Conservation (phyloP, 2,329 filamentous ascomycete species). For the Monilinia vaccinii-corymbosi region DNA sequence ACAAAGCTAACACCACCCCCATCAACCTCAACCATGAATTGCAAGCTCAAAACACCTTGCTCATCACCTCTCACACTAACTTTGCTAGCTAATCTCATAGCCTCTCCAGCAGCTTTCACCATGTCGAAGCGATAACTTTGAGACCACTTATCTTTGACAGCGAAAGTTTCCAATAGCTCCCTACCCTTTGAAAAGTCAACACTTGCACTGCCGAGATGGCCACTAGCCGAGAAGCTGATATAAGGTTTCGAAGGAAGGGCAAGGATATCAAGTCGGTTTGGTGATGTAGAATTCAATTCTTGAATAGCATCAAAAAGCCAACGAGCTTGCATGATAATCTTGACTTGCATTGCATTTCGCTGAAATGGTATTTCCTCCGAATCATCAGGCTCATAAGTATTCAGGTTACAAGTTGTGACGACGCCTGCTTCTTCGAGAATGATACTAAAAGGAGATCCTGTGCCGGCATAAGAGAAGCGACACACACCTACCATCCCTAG, state of each 20-base stretch:
- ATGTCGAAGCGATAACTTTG: conserved; percentile 83
- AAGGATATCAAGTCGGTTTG: conserved; percentile 63
- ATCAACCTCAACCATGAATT: conserved; percentile 92
- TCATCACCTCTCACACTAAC: conserved; percentile 82
- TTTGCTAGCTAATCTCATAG: conserved; percentile 90
- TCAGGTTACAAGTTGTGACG: conserved; percentile 81
- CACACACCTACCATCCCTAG: conserved; percentile 81
- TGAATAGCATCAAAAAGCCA: conserved; percentile 64
- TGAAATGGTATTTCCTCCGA: conserved; percentile 83
- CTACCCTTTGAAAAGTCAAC: conserved; percentile 58
- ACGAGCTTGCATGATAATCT: conserved; percentile 83
- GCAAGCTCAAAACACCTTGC: conserved; percentile 84
- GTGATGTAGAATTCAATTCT: conserved; percentile 52
- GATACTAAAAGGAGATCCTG: conserved; percentile 73
- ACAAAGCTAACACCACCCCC: conserved; percentile 61
- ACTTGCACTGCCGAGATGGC: conserved; percentile 51
- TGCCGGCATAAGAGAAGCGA: conserved; percentile 65
- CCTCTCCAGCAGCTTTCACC: conserved; percentile 74
- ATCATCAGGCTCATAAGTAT: conserved; percentile 71
- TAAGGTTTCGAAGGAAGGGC: conserved; percentile 53
- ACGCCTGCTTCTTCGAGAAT: conserved; percentile 79
- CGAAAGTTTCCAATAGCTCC: conserved; percentile 66
- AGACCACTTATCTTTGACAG: conserved; percentile 48
- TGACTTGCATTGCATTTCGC: conserved; percentile 70
- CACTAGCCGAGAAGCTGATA: conserved; percentile 62